These are phyloP conservation scores for Secale cereale DNA, from an alignment of 176 grass and related monocot genomes.

Conservation along the genomic window DNA sequence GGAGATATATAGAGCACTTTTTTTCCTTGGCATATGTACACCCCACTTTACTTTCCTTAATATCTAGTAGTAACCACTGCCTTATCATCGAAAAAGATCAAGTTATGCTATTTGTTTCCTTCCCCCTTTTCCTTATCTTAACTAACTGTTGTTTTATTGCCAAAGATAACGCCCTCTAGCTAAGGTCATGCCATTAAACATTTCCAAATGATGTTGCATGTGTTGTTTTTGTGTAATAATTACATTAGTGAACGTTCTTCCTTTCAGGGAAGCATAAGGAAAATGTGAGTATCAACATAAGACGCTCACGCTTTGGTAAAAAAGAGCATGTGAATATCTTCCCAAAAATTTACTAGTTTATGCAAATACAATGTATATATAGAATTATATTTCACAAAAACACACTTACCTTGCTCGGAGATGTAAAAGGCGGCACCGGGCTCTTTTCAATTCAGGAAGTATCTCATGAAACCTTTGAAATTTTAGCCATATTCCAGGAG, in stretches of 20 bases:
- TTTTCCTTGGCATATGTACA: neutral
- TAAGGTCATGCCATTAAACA: neutral
- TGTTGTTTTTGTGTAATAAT: neutral
- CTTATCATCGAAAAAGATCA: neutral
- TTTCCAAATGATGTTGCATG: neutral
- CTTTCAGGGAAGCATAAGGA: neutral
- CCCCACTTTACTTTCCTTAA: neutral
- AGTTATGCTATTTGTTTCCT: too few species aligned
- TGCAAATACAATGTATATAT: neutral
- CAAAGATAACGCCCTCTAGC: neutral
- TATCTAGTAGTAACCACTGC: neutral
- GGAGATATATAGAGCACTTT: neutral
- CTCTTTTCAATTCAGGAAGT: too few species aligned
- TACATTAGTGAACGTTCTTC: neutral
- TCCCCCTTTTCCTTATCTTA: too few species aligned
- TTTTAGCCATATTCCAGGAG: neutral
- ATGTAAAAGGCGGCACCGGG: too few species aligned
- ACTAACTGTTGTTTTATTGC: neutral
- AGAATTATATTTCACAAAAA: neutral
- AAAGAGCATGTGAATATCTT: neutral
- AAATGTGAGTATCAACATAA: neutral
- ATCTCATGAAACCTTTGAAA: neutral
- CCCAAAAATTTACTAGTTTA: neutral
- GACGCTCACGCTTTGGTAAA: neutral
- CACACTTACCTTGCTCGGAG: too few species aligned